These are phyloP conservation scores for Leucosporidium scottii DNA, from an alignment of 768 basidiomycete species.

Conservation along the genomic window DNA sequence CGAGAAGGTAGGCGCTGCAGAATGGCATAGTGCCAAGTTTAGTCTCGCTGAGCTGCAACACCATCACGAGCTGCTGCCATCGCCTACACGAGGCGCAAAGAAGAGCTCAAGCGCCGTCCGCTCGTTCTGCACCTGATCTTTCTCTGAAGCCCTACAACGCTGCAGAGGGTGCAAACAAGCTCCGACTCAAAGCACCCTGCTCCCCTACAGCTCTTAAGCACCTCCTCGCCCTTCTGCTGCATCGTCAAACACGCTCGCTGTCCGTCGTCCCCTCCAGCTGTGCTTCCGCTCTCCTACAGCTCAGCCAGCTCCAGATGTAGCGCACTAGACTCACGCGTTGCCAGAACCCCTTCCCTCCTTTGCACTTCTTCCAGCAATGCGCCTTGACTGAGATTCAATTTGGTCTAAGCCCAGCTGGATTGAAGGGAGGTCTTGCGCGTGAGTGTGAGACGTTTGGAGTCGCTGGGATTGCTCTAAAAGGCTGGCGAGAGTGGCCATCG, in stretches of 20 bases:
- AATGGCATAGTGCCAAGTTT: constrained; percentile 8
- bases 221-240: constrained; percentile 6
- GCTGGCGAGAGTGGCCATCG: constrained; percentile 28
- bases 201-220: constrained; percentile 34
- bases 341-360: constrained; percentile 6
- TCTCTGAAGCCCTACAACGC: constrained; percentile 31
- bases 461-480: constrained; percentile 35
- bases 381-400: constrained; percentile 84
- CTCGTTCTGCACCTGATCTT: constrained; percentile 58
- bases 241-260: background rate
- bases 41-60: background rate
- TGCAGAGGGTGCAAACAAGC: background rate
- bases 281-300: background rate
- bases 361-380: constrained; percentile 48
- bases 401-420: constrained; percentile 87
- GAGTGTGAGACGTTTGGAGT: constrained; percentile 8
- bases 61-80: too few relatives aligned
- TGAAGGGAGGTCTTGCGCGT: constrained; percentile 62
- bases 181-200: constrained; percentile 45
- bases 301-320: background rate
- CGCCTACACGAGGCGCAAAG: too few relatives aligned
- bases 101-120: constrained; percentile 53
- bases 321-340: constrained; percentile 15
- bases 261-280: constrained; percentile 1
- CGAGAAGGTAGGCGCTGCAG: constrained; percentile 76